A percentile compares a stretch with the other conserved stretches of the same genome.
phyloP scores from a whole-genome alignment of 2,329 filamentous ascomycete genomes.

The Trichoderma endophyticum region DNA sequence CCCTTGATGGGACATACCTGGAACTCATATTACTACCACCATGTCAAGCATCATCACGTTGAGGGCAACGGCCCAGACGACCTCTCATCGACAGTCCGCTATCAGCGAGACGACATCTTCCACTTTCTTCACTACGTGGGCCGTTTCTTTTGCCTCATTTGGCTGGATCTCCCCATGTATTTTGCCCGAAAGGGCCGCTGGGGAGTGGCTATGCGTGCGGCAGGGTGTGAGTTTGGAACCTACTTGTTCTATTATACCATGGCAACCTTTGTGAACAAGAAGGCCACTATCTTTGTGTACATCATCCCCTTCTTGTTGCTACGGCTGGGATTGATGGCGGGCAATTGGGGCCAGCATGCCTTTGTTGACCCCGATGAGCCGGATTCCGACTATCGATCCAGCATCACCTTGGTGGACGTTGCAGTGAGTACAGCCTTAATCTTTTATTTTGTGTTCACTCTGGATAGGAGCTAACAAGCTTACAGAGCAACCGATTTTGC shows the following conservation, averaged over 20 bases:
- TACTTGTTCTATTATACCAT: conserved; percentile 49
- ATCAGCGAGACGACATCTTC: conserved; percentile 65
- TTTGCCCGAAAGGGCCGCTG: conserved; percentile 63
- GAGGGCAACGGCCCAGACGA: conserved; percentile 77
- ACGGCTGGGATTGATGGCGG: conserved; percentile 71
- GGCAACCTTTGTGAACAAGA: conserved; percentile 49
- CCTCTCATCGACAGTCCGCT: conserved; percentile 71
- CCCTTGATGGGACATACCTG: conserved; percentile 80
- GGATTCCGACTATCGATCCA: conserved; percentile 73
- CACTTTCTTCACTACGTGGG: conserved; percentile 71
- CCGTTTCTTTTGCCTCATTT: conserved; percentile 70
- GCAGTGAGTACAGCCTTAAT: conserved; percentile 52
- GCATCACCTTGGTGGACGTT: conserved; percentile 76
- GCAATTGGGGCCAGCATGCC: conserved; percentile 82
- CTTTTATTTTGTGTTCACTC: neutral
- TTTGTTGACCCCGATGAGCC: conserved; percentile 74
- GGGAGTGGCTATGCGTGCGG: conserved; percentile 51
- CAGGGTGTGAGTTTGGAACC: conserved; percentile 58
- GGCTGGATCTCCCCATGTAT: conserved; percentile 72
- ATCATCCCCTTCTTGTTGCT: conserved; percentile 64
- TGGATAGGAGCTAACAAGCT: neutral
- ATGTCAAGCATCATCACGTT: conserved; percentile 82
- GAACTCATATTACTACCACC: conserved; percentile 83
- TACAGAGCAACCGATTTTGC: conserved; percentile 73
- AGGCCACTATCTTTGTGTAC: conserved; percentile 62